Percentiles rank a stretch among this genome's conserved stretches.
Conservation (phyloP, 495 filamentous ascomycete genomes). For the Podospora pseudocomata region DNA sequence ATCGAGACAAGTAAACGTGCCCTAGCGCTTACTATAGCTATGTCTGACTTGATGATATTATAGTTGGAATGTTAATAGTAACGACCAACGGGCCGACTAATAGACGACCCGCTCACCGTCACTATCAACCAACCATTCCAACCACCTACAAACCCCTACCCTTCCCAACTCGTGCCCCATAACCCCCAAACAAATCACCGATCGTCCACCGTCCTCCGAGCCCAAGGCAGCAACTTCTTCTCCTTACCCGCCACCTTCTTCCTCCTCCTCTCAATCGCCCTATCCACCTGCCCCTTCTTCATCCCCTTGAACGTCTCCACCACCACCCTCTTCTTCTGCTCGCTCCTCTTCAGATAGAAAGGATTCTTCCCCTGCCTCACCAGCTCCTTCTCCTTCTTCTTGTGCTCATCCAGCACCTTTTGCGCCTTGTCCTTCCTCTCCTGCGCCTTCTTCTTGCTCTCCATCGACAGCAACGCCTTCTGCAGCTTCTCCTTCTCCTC, state of each 20-base stretch:
- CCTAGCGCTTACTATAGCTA: too few species aligned
- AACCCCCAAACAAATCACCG: conserved; percentile 3
- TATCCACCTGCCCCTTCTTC: conserved; percentile 76
- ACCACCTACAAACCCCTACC: too few species aligned
- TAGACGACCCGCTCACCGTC: too few species aligned
- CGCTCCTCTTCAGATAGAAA: conserved; percentile 85
- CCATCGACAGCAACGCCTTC: conserved; percentile 61
- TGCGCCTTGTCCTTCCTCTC: conserved; percentile 62
- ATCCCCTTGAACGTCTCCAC: conserved; percentile 73
- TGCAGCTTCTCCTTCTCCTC: conserved; percentile 62
- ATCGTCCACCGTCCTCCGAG: conserved; percentile 50
- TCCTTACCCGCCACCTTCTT: conserved; percentile 82
- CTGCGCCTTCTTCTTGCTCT: conserved; percentile 65
- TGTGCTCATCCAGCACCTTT: conserved; percentile 65
- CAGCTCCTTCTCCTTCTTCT: conserved; percentile 75
- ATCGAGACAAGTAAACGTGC: too few species aligned
- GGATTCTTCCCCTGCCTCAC: conserved; percentile 86
- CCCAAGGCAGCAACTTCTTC: conserved; percentile 71
- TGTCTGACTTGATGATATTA: too few species aligned
- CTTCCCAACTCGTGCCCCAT: not conserved
- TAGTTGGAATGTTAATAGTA: too few species aligned
- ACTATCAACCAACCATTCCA: too few species aligned
- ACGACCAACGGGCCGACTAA: too few species aligned
- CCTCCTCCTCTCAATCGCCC: conserved; percentile 71
- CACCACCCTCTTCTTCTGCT: conserved; percentile 80